phyloP scores from a whole-genome alignment of 192 early-diverging fungal species.

The Backusella psychrophila region DNA sequence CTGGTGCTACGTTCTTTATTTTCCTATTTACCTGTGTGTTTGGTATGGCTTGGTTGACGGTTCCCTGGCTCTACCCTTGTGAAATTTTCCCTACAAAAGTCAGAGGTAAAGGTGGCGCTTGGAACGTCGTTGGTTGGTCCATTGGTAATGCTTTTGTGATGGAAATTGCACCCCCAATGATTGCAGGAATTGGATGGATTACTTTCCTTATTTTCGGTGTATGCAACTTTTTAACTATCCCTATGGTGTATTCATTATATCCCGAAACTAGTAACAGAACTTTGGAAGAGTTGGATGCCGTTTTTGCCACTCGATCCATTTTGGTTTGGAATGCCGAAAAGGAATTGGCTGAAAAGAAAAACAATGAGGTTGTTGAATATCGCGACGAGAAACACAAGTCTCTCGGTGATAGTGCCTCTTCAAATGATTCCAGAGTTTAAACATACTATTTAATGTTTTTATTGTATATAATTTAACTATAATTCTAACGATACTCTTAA shows the following conservation, averaged over 20 bases:
- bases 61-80: constrained; percentile 67
- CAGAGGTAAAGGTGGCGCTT: constrained; percentile 56
- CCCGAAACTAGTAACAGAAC: constrained; percentile 41
- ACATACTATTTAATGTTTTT: not conserved
- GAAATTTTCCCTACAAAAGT: constrained; percentile 55
- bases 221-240: constrained; percentile 36
- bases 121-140: constrained; percentile 56
- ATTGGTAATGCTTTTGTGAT: constrained; percentile 48
- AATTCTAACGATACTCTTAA: not conserved
- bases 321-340: constrained; percentile 30
- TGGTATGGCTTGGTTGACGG: constrained; percentile 62
- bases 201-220: constrained; percentile 53
- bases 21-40: constrained; percentile 47
- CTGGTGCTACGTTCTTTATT: constrained; percentile 29
- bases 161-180: constrained; percentile 45
- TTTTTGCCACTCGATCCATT: constrained; percentile 24
- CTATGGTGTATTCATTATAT: constrained; percentile 44
- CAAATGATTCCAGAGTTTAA: not conserved
- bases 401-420: not conserved
- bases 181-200: constrained; percentile 30
- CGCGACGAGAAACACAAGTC: not conserved
- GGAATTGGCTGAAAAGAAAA: constrained; percentile 19
- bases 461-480: not conserved
- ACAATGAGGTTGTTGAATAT: not conserved
- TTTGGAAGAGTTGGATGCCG: constrained; percentile 28